Percentiles rank a stretch among this genome's conserved stretches.
Evolutionary conservation across 2,329 filamentous ascomycete species (phyloP).

Genomic region (Aspergillus flavus): DNA sequence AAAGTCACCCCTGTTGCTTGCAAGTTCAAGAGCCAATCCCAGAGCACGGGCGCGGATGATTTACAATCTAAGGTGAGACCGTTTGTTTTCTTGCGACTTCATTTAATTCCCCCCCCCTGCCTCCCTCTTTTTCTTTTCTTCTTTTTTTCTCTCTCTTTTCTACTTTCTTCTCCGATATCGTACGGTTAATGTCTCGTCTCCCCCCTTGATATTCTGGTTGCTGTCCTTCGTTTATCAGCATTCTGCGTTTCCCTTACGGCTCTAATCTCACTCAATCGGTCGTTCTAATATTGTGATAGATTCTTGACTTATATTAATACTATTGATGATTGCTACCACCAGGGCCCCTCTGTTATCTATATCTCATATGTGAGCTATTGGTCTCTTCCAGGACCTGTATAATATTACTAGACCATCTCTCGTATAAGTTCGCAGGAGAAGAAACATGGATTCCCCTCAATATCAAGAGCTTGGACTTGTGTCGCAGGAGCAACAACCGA

Average conservation of each 20-base stretch:
- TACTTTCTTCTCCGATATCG: neutral
- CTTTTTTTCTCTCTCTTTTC: neutral
- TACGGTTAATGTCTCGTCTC: slow-evolving; percentile 1
- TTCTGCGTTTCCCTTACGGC: neutral
- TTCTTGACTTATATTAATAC: neutral
- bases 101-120: neutral
- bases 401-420: neutral
- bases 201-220: neutral
- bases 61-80: neutral
- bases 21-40: neutral
- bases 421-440: neutral
- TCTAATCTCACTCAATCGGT: neutral
- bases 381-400: neutral
- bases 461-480: slow-evolving; percentile 16
- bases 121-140: neutral
- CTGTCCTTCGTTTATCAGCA: slow-evolving; percentile 6
- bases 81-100: neutral
- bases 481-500: slow-evolving; percentile 13
- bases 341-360: neutral
- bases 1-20: neutral
- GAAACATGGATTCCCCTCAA: slow-evolving; percentile 5
- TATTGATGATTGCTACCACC: neutral
- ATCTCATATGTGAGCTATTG: neutral
- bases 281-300: neutral
- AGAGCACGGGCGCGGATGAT: neutral